Base-by-base conservation (phyloP, 2,329 filamentous ascomycete genomes). In the Pseudocercospora crystallina region DNA sequence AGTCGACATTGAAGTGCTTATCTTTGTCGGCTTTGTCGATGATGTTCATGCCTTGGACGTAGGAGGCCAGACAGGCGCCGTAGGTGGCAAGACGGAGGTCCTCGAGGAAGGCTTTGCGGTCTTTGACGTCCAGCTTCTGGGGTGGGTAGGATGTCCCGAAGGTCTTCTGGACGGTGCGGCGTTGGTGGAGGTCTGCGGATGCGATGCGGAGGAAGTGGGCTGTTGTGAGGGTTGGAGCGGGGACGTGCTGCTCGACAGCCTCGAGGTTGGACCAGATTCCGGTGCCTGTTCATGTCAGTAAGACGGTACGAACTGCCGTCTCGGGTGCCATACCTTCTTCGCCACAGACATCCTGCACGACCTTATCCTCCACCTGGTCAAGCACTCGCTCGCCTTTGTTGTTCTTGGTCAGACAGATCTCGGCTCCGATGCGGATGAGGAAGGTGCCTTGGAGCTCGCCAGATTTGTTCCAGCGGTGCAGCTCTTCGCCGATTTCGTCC, bases 321-420 rank as follows among this genome's bases (percentile, higher is more conserved):
- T 26, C 7, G 20, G 20, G 4, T 4, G 20, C 7, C 20, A 7
- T 26, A 26, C 20, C 84, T 65, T 88, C 85, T 35, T 81, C 80
- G 44, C 80, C 76, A 30, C 84, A 82, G 14, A 81, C 78, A 57
- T 87, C 84, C 67, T 89, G 84, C 0, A 87, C 84, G 1, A 89
- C 84, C 63, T 87, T 87, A 67, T 88, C 85, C 45, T 83, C 76
- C 1, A 88, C 78, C 14, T 80, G 74, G 26, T 80, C 77, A 1
- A 89, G 73, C 0, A 87, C 78, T 32, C 80, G 76, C 36, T 62
- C 57, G 26, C 62, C 63, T 2, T 61, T 61, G 17, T 73, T 65
- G 56, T 78, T 76, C 60, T 74, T 78, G 9, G 74, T 77, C 34
- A 73, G 72, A 56, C 80, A 81, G 37, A 88, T 83, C 35, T 85